Conservation (phyloP, 495 filamentous ascomycete genomes). For the Lentithecium fluviatile region DNA sequence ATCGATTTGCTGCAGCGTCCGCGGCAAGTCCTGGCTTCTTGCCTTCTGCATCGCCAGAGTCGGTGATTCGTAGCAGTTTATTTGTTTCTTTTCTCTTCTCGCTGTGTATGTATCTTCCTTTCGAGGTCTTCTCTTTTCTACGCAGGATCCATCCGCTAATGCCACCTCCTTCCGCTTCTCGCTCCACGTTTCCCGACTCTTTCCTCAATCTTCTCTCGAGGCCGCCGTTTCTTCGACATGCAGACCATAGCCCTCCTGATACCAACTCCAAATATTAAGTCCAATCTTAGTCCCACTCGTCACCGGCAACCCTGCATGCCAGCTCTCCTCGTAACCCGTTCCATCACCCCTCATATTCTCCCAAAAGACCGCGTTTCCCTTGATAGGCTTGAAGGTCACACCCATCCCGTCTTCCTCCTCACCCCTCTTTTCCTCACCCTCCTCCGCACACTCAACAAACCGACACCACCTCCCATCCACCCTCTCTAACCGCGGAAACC, state of each 20-base stretch:
- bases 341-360: slow-evolving; percentile 66
- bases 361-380: slow-evolving; percentile 76
- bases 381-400: slow-evolving; percentile 64
- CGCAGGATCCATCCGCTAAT: no score
- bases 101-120: not conserved
- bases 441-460: slow-evolving; percentile 53
- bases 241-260: slow-evolving; percentile 32
- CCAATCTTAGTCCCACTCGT: slow-evolving; percentile 68
- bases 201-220: no score
- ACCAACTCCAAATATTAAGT: slow-evolving; percentile 75
- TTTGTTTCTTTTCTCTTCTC: no score
- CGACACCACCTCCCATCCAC: slow-evolving; percentile 42
- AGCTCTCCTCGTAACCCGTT: slow-evolving; percentile 60
- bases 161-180: no score
- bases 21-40: no score
- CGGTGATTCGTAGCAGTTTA: no score
- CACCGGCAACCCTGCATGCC: slow-evolving; percentile 72
- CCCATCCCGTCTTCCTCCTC: slow-evolving; percentile 52
- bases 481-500: slow-evolving; percentile 52
- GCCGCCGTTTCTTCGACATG: not conserved
- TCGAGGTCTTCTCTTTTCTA: not conserved
- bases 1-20: no score
- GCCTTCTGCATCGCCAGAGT: no score
- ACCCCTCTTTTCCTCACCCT: slow-evolving; percentile 49
- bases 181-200: no score